Evolutionary conservation across 2,329 filamentous ascomycete species (phyloP).

Genomic region (Fusarium sambucinum): DNA sequence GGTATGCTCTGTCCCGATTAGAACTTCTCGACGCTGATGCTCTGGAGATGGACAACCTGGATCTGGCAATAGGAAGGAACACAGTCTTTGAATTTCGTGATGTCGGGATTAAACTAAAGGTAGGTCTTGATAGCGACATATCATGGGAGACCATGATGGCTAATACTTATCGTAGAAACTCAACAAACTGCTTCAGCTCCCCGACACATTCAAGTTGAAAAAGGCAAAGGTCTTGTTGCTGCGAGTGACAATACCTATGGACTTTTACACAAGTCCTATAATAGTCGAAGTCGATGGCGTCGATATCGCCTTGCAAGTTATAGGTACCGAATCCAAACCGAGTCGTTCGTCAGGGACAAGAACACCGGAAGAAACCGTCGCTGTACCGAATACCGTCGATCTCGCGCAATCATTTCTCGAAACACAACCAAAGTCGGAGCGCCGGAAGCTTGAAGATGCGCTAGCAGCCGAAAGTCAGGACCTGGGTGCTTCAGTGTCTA

Average conservation of each 20-base stretch:
- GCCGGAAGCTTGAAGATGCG: constrained; percentile 75
- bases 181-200: constrained; percentile 78
- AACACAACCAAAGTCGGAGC: constrained; percentile 74
- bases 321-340: constrained; percentile 50
- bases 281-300: constrained; percentile 85
- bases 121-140: constrained; percentile 52
- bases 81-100: constrained; percentile 88
- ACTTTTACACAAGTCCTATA: constrained; percentile 88
- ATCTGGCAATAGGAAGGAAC: constrained; percentile 83
- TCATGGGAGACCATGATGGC: constrained; percentile 27
- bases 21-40: constrained; percentile 90
- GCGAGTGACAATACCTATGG: constrained; percentile 85
- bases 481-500: constrained; percentile 69
- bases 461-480: constrained; percentile 72
- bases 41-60: constrained; percentile 86
- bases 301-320: constrained; percentile 73
- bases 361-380: constrained; percentile 46
- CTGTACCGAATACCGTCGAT: constrained; percentile 76
- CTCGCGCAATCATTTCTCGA: constrained; percentile 84
- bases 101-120: constrained; percentile 83
- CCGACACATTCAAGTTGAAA: constrained; percentile 75
- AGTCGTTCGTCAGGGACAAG: constrained; percentile 57
- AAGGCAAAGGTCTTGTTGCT: constrained; percentile 81
- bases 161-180: constrained; percentile 73
- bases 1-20: constrained; percentile 84